Conservation (phyloP, 305 asterid genomes). For the Fraxinus sp. region DNA sequence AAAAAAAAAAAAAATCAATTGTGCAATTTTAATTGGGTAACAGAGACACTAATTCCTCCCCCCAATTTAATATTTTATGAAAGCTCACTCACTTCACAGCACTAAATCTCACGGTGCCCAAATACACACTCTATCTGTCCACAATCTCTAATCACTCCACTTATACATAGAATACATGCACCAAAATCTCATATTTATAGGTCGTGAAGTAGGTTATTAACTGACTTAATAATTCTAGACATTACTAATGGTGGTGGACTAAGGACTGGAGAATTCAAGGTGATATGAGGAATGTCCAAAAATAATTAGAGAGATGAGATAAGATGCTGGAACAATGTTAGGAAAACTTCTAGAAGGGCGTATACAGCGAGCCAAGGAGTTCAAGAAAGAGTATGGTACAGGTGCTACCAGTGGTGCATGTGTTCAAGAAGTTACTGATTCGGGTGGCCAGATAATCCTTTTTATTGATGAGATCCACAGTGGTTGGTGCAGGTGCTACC, state of each 20-base stretch:
- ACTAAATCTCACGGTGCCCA: background rate
- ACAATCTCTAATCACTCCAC: background rate
- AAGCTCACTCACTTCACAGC: background rate
- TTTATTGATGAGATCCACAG: constrained; percentile 96
- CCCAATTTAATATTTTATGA: background rate
- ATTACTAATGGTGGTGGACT: background rate
- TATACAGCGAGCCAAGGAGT: constrained; percentile 78
- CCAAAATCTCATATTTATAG: background rate
- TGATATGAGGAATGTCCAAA: background rate
- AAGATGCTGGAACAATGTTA: constrained; percentile 64
- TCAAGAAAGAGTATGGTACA: constrained; percentile 56
- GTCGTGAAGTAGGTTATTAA: background rate
- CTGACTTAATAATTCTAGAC: background rate
- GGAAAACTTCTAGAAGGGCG: constrained; percentile 80
- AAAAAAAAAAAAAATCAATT: background rate
- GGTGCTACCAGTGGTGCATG: background rate
- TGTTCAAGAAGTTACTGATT: constrained; percentile 88
- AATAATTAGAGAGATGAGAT: background rate
- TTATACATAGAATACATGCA: background rate
- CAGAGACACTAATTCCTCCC: background rate
- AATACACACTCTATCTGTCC: background rate
- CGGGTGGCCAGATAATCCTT: constrained; percentile 83
- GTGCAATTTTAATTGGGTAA: background rate
- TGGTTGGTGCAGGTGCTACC: constrained; percentile 95
- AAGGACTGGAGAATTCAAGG: background rate